A percentile compares a stretch with the other conserved stretches of the same genome.
phyloP scores from a whole-genome alignment of 768 basidiomycete species.

The Amanita pallidorosea region DNA sequence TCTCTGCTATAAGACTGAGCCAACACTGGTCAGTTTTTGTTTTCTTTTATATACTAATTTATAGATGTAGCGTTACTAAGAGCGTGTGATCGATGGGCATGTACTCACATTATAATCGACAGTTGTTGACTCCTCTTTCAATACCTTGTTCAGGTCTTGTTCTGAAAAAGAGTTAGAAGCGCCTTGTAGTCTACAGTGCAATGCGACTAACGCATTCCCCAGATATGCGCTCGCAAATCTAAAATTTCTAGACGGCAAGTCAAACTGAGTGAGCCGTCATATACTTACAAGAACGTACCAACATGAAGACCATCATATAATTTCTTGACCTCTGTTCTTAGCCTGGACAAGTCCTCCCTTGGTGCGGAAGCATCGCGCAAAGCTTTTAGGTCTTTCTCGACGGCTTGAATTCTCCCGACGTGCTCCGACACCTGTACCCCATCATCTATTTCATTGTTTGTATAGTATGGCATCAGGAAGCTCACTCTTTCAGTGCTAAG shows the following conservation, averaged over 20 bases:
- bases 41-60: not conserved
- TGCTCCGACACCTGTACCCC: slow-evolving; percentile 64
- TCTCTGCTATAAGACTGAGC: too few species aligned
- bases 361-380: slow-evolving; percentile 51
- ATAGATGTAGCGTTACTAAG: not conserved
- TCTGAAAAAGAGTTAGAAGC: slow-evolving; percentile 31
- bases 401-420: slow-evolving; percentile 71
- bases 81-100: not conserved
- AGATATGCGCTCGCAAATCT: slow-evolving; percentile 71
- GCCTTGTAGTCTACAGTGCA: not conserved
- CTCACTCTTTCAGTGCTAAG: slow-evolving; percentile 70
- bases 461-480: not conserved
- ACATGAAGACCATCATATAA: slow-evolving; percentile 76
- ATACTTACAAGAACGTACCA: slow-evolving; percentile 29
- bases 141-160: slow-evolving; percentile 67
- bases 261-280: slow-evolving; percentile 4
- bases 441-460: not conserved
- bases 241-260: slow-evolving; percentile 49
- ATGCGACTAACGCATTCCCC: slow-evolving; percentile 70
- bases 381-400: slow-evolving; percentile 83
- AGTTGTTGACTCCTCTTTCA: slow-evolving; percentile 55
- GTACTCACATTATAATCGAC: slow-evolving; percentile 21
- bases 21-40: too few species aligned
- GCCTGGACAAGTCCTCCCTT: slow-evolving; percentile 71
- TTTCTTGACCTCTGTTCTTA: slow-evolving; percentile 80